A percentile compares a stretch with the other conserved stretches of the same genome.
Evolutionary conservation across 495 filamentous ascomycete genomes (phyloP).

Genomic region (Penicillium silybi): DNA sequence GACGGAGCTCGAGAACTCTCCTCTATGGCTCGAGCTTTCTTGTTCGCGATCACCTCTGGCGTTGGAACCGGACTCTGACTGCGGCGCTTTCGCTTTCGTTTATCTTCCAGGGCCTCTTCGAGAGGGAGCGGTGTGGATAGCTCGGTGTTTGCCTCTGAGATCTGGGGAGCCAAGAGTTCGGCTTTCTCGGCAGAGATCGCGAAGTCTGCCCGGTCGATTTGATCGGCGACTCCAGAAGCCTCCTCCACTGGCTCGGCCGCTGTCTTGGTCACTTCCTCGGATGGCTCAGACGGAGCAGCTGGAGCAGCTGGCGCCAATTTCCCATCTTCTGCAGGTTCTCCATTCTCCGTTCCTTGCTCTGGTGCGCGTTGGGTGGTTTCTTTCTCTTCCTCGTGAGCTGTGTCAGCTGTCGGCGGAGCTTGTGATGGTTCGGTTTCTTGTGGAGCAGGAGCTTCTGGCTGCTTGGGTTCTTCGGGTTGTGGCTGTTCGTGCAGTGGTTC

Average conservation of each 20-base stretch:
- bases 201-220: slow-evolving; percentile 8
- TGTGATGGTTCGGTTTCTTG: slow-evolving; percentile 4
- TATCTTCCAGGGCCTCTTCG: slow-evolving; percentile 51
- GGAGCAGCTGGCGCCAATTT: background rate
- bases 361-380: background rate
- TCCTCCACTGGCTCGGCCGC: slow-evolving; percentile 18
- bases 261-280: background rate
- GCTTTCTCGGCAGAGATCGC: slow-evolving; percentile 14
- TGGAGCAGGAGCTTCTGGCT: slow-evolving; percentile 2
- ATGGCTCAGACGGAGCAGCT: background rate
- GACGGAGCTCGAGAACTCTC: slow-evolving; percentile 24
- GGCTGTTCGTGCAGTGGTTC: slow-evolving; percentile 12
- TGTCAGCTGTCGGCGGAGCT: background rate
- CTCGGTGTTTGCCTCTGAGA: slow-evolving; percentile 27
- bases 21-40: slow-evolving; percentile 40
- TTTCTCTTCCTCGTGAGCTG: background rate
- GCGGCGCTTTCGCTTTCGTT: slow-evolving; percentile 68
- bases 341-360: background rate
- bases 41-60: slow-evolving; percentile 38
- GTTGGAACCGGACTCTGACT: slow-evolving; percentile 64
- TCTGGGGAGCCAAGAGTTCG: slow-evolving; percentile 8
- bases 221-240: slow-evolving; percentile 16
- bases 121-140: slow-evolving; percentile 33
- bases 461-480: slow-evolving; percentile 12
- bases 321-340: slow-evolving; percentile 1